Evolutionary conservation across 1,284 basidiomycete species (phyloP).

Genomic region (Ganoderma sp.): DNA sequence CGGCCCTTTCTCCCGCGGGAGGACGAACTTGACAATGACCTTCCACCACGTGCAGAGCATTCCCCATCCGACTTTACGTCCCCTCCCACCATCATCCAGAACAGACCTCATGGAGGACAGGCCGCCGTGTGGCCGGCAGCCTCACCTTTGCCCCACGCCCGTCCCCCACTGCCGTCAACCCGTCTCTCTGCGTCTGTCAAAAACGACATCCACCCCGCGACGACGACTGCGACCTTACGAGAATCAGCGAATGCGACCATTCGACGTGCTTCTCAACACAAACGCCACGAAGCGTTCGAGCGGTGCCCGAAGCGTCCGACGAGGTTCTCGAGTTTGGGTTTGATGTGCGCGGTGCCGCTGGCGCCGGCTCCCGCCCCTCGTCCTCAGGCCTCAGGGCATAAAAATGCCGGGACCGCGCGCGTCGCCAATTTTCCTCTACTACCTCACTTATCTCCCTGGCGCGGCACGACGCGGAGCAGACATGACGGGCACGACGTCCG

Average conservation of each 20-base stretch:
- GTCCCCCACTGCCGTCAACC: background rate
- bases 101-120: background rate
- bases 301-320: background rate
- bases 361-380: background rate
- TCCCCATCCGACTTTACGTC: background rate
- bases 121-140: background rate
- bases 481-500: background rate
- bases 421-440: background rate
- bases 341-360: background rate
- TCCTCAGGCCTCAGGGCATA: background rate
- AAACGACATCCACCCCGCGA: background rate
- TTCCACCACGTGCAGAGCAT: background rate
- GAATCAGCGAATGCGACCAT: background rate
- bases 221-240: background rate
- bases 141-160: background rate
- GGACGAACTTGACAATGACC: background rate
- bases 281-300: background rate
- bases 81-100: background rate
- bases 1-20: background rate
- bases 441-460: background rate
- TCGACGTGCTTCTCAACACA: background rate
- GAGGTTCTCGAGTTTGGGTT: background rate
- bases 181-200: background rate
- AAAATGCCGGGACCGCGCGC: background rate
- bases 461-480: background rate